These are phyloP conservation scores for Lablab purpureus DNA, from an alignment of 306 rosid genomes.

Conservation along the genomic window DNA sequence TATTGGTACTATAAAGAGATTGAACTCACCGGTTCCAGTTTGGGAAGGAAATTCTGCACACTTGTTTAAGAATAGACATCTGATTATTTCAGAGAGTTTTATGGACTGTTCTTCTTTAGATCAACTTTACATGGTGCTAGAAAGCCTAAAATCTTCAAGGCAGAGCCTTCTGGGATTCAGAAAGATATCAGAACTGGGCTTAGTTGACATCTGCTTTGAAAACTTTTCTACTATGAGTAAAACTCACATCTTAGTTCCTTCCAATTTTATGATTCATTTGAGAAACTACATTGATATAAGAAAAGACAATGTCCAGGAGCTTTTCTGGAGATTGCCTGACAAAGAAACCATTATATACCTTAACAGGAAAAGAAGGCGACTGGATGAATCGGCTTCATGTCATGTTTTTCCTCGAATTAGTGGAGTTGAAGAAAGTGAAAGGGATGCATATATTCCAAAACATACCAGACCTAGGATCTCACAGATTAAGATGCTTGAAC, in stretches of 20 bases:
- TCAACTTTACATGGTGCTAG: constrained; percentile 25
- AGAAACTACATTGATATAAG: constrained; percentile 1
- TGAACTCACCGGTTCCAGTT: constrained; percentile 29
- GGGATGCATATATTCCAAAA: constrained; percentile 1
- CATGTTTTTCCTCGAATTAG: constrained; percentile 1
- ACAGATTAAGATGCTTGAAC: constrained; percentile 39
- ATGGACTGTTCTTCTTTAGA: constrained; percentile 36
- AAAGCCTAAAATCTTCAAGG: constrained; percentile 11
- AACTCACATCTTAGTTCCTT: constrained; percentile 17
- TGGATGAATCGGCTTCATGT: constrained; percentile 31
- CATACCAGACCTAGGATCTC: constrained; percentile 31
- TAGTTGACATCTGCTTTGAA: constrained; percentile 21
- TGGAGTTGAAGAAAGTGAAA: constrained; percentile 39
- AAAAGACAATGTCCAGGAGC: constrained; percentile 6
- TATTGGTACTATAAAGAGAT: constrained; percentile 12
- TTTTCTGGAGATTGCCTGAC: constrained; percentile 25
- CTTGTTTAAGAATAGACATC: constrained; percentile 28
- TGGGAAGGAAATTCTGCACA: constrained; percentile 11
- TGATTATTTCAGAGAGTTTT: constrained; percentile 25
- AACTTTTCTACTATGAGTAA: constrained; percentile 20
- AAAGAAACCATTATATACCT: constrained; percentile 19
- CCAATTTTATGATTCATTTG: constrained; percentile 8
- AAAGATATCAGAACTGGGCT: constrained; percentile 10
- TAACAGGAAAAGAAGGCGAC: constrained; percentile 47
- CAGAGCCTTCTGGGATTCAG: constrained; percentile 29